A percentile compares a stretch with the other conserved stretches of the same genome.
Conservation (phyloP, 2,329 filamentous ascomycete species). For the Xylariaceae sp. region DNA sequence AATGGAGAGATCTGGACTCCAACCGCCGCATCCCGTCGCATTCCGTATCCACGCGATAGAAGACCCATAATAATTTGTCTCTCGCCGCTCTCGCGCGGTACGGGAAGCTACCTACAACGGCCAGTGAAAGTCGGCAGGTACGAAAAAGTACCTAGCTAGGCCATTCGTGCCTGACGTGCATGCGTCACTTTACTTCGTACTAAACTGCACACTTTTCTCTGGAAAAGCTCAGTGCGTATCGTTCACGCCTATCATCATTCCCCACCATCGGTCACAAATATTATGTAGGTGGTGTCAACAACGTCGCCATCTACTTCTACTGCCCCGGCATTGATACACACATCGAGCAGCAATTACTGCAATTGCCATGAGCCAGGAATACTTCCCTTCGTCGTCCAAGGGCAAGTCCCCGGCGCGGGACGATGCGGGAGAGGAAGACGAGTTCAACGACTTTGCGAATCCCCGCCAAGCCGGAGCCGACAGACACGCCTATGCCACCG, state of each 20-base stretch:
- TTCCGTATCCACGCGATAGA: too few relatives aligned
- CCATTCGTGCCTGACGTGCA: background rate
- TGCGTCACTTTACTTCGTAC: background rate
- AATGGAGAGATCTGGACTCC: too few relatives aligned
- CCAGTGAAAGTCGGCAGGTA: background rate
- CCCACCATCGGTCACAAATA: background rate
- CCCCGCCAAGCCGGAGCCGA: constrained; percentile 28
- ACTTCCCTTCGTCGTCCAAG: constrained; percentile 36
- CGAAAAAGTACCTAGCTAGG: background rate
- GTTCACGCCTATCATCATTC: background rate
- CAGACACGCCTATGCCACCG: constrained; percentile 73
- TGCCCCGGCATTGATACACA: background rate
- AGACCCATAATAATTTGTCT: too few relatives aligned
- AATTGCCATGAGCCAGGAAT: constrained; percentile 55
- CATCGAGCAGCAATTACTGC: constrained; percentile 21
- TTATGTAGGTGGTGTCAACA: background rate
- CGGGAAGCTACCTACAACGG: too few relatives aligned
- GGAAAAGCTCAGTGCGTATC: background rate
- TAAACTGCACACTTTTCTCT: background rate
- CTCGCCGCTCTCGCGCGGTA: too few relatives aligned
- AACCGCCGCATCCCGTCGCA: too few relatives aligned
- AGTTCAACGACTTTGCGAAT: constrained; percentile 17
- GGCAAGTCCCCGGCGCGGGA: constrained; percentile 41
- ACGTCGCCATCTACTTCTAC: background rate
- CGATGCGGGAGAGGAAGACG: background rate